Percentiles rank a stretch among this genome's conserved stretches.
Conservation (phyloP, 306 rosid species). For the Nissolia schottii region DNA sequence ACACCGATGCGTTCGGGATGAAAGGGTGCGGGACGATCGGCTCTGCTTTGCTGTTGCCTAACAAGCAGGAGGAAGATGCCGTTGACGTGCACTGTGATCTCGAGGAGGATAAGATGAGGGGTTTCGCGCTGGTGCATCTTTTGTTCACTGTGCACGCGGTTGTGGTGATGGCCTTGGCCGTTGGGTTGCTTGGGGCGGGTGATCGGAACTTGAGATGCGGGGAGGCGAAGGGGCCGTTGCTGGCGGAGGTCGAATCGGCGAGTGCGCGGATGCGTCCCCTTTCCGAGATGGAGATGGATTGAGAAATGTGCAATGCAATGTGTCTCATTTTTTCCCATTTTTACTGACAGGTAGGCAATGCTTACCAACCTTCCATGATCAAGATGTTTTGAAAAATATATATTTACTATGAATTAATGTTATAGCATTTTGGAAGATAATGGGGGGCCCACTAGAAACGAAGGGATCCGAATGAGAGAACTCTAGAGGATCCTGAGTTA, state of each 20-base stretch:
- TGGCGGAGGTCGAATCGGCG: constrained; percentile 42
- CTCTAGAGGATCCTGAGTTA: too few species aligned
- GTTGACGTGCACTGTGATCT: constrained; percentile 68
- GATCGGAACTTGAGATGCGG: constrained; percentile 36
- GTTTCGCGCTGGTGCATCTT: constrained; percentile 61
- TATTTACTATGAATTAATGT: constrained; percentile 15
- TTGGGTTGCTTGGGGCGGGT: constrained; percentile 52
- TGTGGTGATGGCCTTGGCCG: constrained; percentile 43
- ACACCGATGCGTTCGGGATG: constrained; percentile 60
- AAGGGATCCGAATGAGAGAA: too few species aligned
- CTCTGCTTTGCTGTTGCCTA: neutral
- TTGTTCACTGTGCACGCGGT: constrained; percentile 63
- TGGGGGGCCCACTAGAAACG: too few species aligned
- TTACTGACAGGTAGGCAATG: constrained; percentile 23
- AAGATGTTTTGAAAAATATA: neutral
- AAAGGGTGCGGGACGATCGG: constrained; percentile 64
- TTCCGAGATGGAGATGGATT: constrained; percentile 56
- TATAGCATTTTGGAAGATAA: constrained; percentile 21
- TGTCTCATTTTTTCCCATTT: neutral
- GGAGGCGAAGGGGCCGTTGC: constrained; percentile 56
- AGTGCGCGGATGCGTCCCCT: constrained; percentile 24
- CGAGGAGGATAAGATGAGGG: constrained; percentile 68
- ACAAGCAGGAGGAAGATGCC: constrained; percentile 6
- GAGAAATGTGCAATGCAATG: constrained; percentile 26
- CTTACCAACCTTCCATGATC: constrained; percentile 1